phyloP scores from a whole-genome alignment of 202 grass and related monocot species.

The Setaria viridis region DNA sequence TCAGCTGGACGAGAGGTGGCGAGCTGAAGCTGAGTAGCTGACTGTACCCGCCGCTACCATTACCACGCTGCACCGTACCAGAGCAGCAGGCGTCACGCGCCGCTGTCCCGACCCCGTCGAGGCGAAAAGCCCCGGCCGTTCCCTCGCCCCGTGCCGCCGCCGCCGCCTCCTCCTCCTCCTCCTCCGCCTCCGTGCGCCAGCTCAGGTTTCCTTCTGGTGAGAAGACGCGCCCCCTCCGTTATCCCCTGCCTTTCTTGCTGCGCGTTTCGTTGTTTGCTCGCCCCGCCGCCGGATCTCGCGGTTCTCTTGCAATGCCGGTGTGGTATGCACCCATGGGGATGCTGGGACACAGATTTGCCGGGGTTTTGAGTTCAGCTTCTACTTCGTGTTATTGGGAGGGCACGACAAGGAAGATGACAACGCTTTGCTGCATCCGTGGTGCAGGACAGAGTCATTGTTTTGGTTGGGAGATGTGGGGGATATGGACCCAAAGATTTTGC shows the following conservation, averaged over 20 bases:
- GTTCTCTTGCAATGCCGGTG: conserved; percentile 24
- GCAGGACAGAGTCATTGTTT: not conserved
- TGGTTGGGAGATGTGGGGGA: not conserved
- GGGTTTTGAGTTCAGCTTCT: not conserved
- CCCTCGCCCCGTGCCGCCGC: conserved; percentile 19
- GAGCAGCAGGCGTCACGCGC: conserved; percentile 6
- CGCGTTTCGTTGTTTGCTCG: not conserved
- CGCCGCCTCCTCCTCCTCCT: conserved; percentile 20
- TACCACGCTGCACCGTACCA: conserved; percentile 35
- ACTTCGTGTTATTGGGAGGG: not conserved
- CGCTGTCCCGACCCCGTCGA: conserved; percentile 6
- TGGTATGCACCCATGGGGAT: not conserved
- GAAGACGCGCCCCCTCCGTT: conserved; percentile 8
- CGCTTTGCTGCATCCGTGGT: not conserved
- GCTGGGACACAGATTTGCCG: not conserved
- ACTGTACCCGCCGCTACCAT: conserved; percentile 44
- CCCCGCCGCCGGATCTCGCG: conserved; percentile 34
- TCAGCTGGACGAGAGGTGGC: not conserved
- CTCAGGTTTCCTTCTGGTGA: conserved; percentile 12
- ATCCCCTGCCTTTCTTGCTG: not conserved
- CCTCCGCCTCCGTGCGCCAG: not conserved
- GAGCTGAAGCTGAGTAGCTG: not conserved
- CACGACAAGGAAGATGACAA: not conserved
- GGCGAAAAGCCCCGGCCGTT: not conserved
- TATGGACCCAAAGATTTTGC: conserved; percentile 16